These are phyloP conservation scores for Chrysanthemum lavandulifolium DNA, from an alignment of 129 eudicot species.

Conservation along the genomic window DNA sequence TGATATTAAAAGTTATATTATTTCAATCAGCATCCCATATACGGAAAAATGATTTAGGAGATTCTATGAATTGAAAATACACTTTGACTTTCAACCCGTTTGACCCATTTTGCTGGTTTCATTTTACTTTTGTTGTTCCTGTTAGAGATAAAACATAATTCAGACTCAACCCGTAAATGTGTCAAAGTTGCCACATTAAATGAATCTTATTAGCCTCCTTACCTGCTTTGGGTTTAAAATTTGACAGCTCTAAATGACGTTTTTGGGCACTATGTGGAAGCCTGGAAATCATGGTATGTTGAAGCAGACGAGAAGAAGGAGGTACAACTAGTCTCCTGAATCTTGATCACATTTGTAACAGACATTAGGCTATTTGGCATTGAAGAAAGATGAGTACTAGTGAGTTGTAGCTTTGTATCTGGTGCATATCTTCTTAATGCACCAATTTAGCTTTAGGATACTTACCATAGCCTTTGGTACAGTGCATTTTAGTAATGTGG, in stretches of 20 bases:
- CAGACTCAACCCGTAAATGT: not conserved
- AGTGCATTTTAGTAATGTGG: conserved; percentile 9
- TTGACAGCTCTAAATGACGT: conserved; percentile 49
- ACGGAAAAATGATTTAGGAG: not conserved
- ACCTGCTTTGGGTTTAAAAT: conserved; percentile 17
- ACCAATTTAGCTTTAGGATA: conserved; percentile 19
- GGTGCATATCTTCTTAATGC: conserved; percentile 27
- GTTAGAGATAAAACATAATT: not conserved
- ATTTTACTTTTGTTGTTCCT: not conserved
- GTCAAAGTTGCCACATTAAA: not conserved
- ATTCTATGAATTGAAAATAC: not conserved
- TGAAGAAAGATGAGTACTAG: conserved; percentile 14
- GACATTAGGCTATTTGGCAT: conserved; percentile 3
- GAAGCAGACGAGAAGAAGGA: conserved; percentile 52
- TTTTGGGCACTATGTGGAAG: conserved; percentile 58
- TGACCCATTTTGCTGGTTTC: not conserved
- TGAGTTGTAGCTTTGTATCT: not conserved
- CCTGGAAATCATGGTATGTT: conserved; percentile 65
- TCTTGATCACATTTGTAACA: conserved; percentile 1
- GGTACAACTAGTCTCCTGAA: conserved; percentile 32
- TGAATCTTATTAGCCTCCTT: not conserved
- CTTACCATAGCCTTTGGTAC: conserved; percentile 16
- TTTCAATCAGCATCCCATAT: not conserved
- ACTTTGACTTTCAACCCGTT: not conserved
- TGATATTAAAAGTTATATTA: not conserved